These are phyloP conservation scores for Dactylellina drechsleri DNA, from an alignment of 2,329 filamentous ascomycete species.

Conservation along the genomic window DNA sequence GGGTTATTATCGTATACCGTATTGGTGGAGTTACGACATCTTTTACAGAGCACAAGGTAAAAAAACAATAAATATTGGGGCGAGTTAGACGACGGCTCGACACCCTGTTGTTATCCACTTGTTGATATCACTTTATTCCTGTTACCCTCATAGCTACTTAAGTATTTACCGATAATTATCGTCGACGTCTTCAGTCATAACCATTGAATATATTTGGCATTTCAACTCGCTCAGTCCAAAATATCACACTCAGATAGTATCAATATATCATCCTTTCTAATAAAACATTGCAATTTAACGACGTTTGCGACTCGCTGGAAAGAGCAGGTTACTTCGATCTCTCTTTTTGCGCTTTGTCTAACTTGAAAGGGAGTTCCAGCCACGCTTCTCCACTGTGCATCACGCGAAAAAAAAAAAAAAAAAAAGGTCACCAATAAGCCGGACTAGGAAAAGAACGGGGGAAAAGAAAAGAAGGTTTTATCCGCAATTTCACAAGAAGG, in stretches of 20 bases:
- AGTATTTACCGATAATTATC: no score
- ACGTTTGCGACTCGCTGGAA: neutral
- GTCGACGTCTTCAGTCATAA: neutral
- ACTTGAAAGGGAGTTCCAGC: constrained; percentile 7
- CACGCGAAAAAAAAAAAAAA: constrained; percentile 30
- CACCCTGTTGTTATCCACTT: no score
- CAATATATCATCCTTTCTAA: neutral
- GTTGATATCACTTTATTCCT: no score
- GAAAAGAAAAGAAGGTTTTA: constrained; percentile 6
- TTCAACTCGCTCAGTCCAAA: neutral
- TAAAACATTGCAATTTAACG: neutral
- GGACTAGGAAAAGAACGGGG: constrained; percentile 34
- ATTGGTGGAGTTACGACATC: no score
- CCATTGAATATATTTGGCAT: neutral
- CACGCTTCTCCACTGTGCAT: neutral
- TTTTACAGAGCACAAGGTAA: no score
- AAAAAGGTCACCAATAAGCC: constrained; percentile 29
- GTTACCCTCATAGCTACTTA: no score
- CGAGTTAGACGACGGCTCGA: no score
- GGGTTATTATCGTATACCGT: no score
- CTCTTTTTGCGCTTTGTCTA: neutral
- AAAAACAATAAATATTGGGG: no score
- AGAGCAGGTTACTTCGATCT: neutral
- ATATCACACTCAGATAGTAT: neutral
- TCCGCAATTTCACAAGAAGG: constrained; percentile 18